phyloP scores from a whole-genome alignment of 2,329 filamentous ascomycete genomes.

The Colletotrichum musae region DNA sequence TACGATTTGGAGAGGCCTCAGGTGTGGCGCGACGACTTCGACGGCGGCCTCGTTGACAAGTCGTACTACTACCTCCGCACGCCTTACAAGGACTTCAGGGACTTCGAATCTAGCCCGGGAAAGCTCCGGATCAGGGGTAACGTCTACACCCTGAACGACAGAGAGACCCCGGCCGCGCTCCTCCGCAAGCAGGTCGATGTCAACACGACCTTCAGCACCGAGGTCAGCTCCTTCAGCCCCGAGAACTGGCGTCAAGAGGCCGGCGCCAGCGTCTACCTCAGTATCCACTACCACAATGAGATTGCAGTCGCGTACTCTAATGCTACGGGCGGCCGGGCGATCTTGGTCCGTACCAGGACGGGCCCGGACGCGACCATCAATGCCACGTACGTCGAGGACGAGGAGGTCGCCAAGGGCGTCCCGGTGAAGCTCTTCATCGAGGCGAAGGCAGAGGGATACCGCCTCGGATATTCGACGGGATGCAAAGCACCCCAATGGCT shows the following conservation, averaged over 20 bases:
- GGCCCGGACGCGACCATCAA: constrained; percentile 38
- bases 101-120: constrained; percentile 35
- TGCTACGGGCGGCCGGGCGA: constrained; percentile 24
- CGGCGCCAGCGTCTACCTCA: constrained; percentile 38
- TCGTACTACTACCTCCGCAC: constrained; percentile 39
- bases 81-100: constrained; percentile 40
- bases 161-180: constrained; percentile 38
- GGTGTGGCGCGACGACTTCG: constrained; percentile 41
- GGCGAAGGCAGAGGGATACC: constrained; percentile 32
- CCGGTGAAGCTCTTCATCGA: constrained; percentile 40
- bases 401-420: constrained; percentile 32
- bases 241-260: constrained; percentile 35
- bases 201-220: constrained; percentile 41
- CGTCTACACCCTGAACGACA: constrained; percentile 36
- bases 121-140: constrained; percentile 38
- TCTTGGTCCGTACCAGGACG: constrained; percentile 34
- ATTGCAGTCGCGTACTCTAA: constrained; percentile 31
- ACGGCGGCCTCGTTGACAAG: constrained; percentile 34
- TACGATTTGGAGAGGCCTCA: constrained; percentile 35
- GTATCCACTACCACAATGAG: constrained; percentile 41
- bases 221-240: constrained; percentile 33
- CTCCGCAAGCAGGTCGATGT: constrained; percentile 40
- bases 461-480: constrained; percentile 33
- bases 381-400: constrained; percentile 39
- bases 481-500: constrained; percentile 32